Evolutionary conservation across 192 early-diverging fungal species (phyloP).

Genomic region (Entomortierella lignicola): DNA sequence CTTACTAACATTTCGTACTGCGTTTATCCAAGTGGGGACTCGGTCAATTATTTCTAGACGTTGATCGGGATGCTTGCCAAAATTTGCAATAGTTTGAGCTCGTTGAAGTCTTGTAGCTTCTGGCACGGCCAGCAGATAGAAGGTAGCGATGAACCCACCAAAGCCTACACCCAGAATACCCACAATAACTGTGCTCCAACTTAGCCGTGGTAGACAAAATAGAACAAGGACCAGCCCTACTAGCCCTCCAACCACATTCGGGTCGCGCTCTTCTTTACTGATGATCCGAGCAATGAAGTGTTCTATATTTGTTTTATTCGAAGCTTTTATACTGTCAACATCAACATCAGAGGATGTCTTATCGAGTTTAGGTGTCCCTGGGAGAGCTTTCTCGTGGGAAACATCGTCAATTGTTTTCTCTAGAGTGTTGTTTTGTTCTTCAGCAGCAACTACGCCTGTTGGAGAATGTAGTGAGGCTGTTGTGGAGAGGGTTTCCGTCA

Average conservation of each 20-base stretch:
- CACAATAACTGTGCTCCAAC: slow-evolving; percentile 16
- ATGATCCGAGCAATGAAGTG: background rate
- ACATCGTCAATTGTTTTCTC: no score
- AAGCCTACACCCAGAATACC: slow-evolving; percentile 32
- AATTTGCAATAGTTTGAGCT: slow-evolving; percentile 23
- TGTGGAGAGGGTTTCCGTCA: no score
- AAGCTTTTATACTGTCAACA: background rate
- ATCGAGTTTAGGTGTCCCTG: no score
- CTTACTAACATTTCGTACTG: slow-evolving; percentile 7
- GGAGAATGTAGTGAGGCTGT: no score
- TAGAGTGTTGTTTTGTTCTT: background rate
- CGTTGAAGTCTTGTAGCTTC: slow-evolving; percentile 33
- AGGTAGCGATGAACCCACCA: slow-evolving; percentile 33
- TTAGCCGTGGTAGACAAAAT: slow-evolving; percentile 9
- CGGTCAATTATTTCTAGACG: slow-evolving; percentile 27
- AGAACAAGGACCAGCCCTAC: slow-evolving; percentile 4
- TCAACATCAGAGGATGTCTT: background rate
- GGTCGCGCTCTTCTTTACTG: slow-evolving; percentile 13
- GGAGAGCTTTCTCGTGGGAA: no score
- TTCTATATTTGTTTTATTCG: background rate
- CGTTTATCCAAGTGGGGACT: slow-evolving; percentile 11
- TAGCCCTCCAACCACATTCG: background rate
- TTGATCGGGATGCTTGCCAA: slow-evolving; percentile 22
- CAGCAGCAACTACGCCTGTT: no score
- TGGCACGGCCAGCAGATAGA: slow-evolving; percentile 41